Evolutionary conservation across 2,329 filamentous ascomycete genomes (phyloP).

Genomic region (Chaetomium globosum): DNA sequence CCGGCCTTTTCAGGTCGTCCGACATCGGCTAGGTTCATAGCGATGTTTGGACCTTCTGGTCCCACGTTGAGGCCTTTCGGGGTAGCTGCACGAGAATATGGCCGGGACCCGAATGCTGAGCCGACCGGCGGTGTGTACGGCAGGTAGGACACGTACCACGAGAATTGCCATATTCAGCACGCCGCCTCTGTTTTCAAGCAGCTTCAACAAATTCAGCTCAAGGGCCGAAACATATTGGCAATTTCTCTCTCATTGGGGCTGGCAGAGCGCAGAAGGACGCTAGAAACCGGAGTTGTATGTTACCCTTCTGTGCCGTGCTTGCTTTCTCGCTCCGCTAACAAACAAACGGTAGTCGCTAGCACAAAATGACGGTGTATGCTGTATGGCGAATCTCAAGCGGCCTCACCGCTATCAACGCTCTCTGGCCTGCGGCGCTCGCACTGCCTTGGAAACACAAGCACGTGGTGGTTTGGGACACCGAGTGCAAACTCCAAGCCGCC

Average conservation of each 20-base stretch:
- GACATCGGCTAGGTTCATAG: not conserved
- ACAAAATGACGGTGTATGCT: not conserved
- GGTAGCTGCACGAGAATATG: not conserved
- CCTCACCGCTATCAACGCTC: slow-evolving; percentile 8
- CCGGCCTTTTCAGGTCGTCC: not conserved
- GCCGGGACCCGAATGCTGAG: not conserved
- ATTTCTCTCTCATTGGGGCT: not conserved
- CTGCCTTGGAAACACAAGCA: slow-evolving; percentile 15
- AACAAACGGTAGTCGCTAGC: not conserved
- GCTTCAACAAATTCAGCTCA: not conserved
- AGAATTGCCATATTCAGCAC: slow-evolving; percentile 1
- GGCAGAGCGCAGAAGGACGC: not conserved
- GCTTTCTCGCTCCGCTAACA: not conserved
- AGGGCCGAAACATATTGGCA: not conserved
- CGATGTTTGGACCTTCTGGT: not conserved
- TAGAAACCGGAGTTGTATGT: not conserved
- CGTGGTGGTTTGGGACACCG: slow-evolving; percentile 17
- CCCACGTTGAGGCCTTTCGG: not conserved
- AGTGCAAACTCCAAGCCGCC: not conserved
- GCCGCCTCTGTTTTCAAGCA: not conserved
- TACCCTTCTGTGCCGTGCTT: not conserved
- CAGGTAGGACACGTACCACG: slow-evolving; percentile 14
- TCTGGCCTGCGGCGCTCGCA: not conserved
- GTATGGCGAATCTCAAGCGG: not conserved
- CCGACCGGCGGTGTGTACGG: not conserved